A percentile compares a stretch with the other conserved stretches of the same genome.
Conservation (phyloP, 306 rosid genomes). For the Castanea sativa region DNA sequence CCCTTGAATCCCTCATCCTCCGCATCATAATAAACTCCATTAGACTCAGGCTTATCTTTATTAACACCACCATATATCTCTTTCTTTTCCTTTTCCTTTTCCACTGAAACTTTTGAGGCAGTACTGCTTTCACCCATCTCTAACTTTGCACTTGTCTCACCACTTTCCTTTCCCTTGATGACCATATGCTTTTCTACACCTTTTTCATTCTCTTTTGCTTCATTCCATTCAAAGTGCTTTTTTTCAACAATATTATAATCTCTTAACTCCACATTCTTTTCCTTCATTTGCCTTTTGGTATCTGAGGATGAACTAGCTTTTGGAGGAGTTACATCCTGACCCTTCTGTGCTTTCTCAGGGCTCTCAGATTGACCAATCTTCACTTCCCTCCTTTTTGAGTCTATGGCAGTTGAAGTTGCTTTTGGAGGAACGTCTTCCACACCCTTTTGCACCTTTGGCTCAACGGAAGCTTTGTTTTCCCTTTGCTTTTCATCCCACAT, state of each 20-base stretch:
- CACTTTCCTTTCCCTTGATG: conserved; percentile 16
- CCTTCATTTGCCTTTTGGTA: neutral
- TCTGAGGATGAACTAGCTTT: conserved; percentile 4
- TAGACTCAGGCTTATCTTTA: neutral
- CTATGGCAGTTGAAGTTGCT: neutral
- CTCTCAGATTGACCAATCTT: neutral
- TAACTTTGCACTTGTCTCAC: conserved; percentile 13
- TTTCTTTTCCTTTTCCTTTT: conserved; percentile 15
- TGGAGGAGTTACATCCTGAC: conserved; percentile 21
- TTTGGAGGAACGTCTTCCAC: conserved; percentile 1
- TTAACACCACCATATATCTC: neutral
- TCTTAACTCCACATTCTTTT: conserved; percentile 8
- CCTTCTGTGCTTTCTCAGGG: conserved; percentile 8
- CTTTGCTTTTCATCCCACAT: conserved; percentile 8
- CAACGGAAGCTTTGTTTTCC: conserved; percentile 14
- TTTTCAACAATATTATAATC: neutral
- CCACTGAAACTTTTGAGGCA: conserved; percentile 8
- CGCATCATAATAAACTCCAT: conserved; percentile 2
- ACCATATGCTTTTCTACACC: conserved; percentile 8
- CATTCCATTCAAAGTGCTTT: no score
- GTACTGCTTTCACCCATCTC: neutral
- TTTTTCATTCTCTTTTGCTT: conserved; percentile 8
- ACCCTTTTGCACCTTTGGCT: conserved; percentile 4
- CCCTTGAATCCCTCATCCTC: conserved; percentile 22
- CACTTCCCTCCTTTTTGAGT: conserved; percentile 16